Percentiles rank a stretch among this genome's conserved stretches.
Conservation (phyloP, 306 rosid genomes). For the Albizia julibrissin region DNA sequence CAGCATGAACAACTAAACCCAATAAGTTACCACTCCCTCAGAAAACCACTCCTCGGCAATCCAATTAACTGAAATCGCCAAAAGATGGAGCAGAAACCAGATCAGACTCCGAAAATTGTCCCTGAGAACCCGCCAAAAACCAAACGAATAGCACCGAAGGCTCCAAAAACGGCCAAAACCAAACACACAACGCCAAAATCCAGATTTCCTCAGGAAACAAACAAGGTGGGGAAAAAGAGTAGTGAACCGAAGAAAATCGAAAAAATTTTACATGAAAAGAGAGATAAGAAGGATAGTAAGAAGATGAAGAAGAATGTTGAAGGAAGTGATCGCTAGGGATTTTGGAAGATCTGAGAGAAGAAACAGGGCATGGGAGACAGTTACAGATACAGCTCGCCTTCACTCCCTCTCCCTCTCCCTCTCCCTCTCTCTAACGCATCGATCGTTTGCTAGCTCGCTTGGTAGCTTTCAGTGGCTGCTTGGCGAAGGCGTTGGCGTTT, state of each 20-base stretch:
- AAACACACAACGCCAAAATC: background rate
- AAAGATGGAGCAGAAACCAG: background rate
- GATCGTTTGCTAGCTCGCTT: background rate
- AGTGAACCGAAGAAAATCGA: background rate
- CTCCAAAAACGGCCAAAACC: background rate
- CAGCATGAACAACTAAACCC: constrained; percentile 11
- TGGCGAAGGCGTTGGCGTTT: constrained; percentile 30
- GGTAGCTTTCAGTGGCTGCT: background rate
- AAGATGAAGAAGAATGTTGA: constrained; percentile 41
- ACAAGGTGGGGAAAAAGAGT: background rate
- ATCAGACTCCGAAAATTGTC: background rate
- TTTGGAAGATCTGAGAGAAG: constrained; percentile 62
- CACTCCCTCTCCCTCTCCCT: constrained; percentile 3
- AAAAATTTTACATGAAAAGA: background rate
- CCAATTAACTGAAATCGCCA: constrained; percentile 12
- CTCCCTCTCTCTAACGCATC: constrained; percentile 3
- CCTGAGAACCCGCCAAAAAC: background rate
- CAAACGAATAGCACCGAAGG: background rate
- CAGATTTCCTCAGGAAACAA: constrained; percentile 35
- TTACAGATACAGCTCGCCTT: constrained; percentile 28
- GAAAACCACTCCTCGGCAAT: constrained; percentile 22
- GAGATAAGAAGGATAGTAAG: background rate
- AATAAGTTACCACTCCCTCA: constrained; percentile 12
- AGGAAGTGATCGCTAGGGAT: constrained; percentile 38
- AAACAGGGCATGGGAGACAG: constrained; percentile 43